These are phyloP conservation scores for Scedosporium boydii DNA, from an alignment of 2,329 filamentous ascomycete genomes.

Conservation along the genomic window DNA sequence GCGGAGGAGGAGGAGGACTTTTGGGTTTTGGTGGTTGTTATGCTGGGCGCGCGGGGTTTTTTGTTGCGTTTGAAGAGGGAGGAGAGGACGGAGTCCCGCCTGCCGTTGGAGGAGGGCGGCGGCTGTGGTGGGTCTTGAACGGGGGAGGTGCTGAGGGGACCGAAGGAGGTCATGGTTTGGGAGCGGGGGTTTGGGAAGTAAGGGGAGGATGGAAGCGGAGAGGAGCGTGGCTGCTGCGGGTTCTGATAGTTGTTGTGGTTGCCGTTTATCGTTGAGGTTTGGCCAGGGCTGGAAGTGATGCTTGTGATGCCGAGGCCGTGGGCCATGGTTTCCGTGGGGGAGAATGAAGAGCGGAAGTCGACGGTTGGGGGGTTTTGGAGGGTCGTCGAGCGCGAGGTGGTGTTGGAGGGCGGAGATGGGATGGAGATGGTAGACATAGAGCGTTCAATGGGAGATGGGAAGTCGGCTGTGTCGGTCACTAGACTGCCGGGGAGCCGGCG, in stretches of 20 bases:
- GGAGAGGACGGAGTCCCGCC: background rate
- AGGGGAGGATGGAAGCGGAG: background rate
- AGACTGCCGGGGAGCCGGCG: slow-evolving; percentile 17
- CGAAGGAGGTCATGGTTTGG: background rate
- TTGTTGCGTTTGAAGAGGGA: background rate
- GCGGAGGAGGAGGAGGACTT: slow-evolving; percentile 4
- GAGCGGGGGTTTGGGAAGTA: background rate
- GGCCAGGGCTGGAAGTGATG: slow-evolving; percentile 2
- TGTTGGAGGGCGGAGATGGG: background rate
- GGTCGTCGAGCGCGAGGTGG: background rate
- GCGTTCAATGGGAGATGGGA: background rate
- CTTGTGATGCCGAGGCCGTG: background rate
- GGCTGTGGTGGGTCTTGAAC: background rate
- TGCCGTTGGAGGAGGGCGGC: background rate
- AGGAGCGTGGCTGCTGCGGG: background rate
- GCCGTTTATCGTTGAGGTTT: background rate
- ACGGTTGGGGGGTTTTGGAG: background rate
- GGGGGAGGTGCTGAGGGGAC: background rate
- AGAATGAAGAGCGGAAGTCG: background rate
- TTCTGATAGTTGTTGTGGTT: background rate
- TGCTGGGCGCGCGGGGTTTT: slow-evolving; percentile 4
- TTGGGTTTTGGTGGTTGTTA: slow-evolving; percentile 10
- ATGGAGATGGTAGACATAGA: background rate
- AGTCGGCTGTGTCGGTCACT: slow-evolving; percentile 18
- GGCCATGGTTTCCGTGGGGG: background rate